These are phyloP conservation scores for Colletotrichum lupini DNA, from an alignment of 2,329 filamentous ascomycete genomes.

Conservation along the genomic window DNA sequence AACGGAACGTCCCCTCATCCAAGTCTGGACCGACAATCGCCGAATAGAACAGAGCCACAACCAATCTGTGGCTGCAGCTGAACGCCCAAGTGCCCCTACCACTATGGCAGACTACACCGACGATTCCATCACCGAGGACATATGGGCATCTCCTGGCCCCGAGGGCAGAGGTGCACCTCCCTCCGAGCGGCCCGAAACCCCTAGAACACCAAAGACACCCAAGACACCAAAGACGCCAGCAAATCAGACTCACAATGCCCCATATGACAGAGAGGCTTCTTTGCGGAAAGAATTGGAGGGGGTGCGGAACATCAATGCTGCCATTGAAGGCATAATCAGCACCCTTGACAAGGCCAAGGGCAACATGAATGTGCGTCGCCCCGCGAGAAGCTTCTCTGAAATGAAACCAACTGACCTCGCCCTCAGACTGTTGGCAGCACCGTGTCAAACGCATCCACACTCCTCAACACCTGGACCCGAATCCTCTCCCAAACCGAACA, in stretches of 20 bases:
- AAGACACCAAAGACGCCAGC: conserved; percentile 57
- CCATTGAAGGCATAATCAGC: conserved; percentile 82
- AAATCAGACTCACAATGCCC: conserved; percentile 41
- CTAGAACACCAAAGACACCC: conserved; percentile 59
- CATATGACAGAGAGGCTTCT: conserved; percentile 77
- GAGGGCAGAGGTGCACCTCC: conserved; percentile 41
- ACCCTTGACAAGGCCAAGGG: conserved; percentile 78
- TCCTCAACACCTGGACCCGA: conserved; percentile 95
- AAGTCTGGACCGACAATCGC: neutral
- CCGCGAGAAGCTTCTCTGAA: neutral
- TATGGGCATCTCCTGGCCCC: conserved; percentile 58
- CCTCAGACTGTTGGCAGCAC: conserved; percentile 83
- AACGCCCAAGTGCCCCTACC: neutral
- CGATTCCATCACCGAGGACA: conserved; percentile 59
- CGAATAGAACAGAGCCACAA: neutral
- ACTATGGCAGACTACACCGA: conserved; percentile 58
- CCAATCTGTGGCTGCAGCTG: conserved; percentile 5
- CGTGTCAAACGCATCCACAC: conserved; percentile 85
- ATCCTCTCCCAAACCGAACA: conserved; percentile 98
- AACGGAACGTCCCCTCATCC: neutral
- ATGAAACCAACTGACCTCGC: conserved; percentile 26
- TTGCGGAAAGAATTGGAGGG: conserved; percentile 84
- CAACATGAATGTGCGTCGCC: conserved; percentile 76
- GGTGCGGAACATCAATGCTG: conserved; percentile 86
- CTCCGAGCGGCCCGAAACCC: conserved; percentile 56